phyloP scores from a whole-genome alignment of 768 basidiomycete genomes.

The Fomitopsis pulvina region DNA sequence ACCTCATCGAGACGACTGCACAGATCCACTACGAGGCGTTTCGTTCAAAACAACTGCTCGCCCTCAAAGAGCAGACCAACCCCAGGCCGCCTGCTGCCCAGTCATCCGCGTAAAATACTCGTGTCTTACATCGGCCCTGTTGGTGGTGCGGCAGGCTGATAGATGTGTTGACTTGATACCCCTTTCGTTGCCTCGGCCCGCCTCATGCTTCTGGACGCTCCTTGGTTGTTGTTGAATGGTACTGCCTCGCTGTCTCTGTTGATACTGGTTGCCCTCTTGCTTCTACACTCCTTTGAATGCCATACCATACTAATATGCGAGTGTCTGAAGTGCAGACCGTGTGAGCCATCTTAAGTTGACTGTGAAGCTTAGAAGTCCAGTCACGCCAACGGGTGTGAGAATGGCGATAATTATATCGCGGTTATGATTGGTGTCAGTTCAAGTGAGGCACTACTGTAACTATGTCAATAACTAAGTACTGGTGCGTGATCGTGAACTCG shows the following conservation, averaged over 20 bases:
- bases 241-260: conserved; percentile 8
- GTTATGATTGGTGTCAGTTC: no score
- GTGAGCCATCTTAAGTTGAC: no score
- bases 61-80: conserved; percentile 92
- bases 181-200: conserved; percentile 5
- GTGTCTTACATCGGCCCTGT: background rate
- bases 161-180: conserved; percentile 12
- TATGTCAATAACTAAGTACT: no score
- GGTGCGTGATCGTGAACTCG: no score
- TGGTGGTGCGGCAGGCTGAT: background rate
- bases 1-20: conserved; percentile 97
- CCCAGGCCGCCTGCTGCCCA: conserved; percentile 41
- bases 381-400: no score
- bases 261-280: conserved; percentile 13
- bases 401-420: no score
- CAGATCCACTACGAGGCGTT: conserved; percentile 99
- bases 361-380: no score
- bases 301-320: conserved; percentile 4
- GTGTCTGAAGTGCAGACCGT: background rate
- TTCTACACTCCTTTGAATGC: conserved; percentile 19
- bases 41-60: conserved; percentile 95
- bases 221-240: conserved; percentile 5
- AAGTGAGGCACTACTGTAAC: no score
- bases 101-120: conserved; percentile 6
- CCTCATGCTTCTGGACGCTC: conserved; percentile 7